Evolutionary conservation across 768 basidiomycete species (phyloP).

Genomic region (Rhizopogon sp.): DNA sequence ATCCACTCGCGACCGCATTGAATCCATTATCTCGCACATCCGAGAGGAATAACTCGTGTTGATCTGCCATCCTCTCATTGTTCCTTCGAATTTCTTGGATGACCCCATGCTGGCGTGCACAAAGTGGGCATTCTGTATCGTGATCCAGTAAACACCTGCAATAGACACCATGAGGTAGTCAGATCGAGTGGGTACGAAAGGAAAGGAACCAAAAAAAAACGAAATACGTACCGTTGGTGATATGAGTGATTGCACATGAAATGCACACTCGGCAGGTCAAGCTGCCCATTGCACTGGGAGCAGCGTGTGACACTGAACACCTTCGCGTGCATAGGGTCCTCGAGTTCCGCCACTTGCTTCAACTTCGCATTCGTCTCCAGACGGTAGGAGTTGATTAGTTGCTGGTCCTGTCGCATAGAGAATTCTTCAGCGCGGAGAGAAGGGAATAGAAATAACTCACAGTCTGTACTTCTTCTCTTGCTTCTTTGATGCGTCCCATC

Average conservation of each 20-base stretch:
- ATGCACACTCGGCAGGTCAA: conserved; percentile 91
- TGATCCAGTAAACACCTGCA: conserved; percentile 82
- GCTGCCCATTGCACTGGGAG: conserved; percentile 80
- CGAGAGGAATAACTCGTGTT: conserved; percentile 74
- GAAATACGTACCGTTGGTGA: conserved; percentile 71
- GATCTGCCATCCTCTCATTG: conserved; percentile 78
- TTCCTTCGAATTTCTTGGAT: conserved; percentile 86
- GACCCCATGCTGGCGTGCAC: conserved; percentile 81
- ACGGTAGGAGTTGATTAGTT: conserved; percentile 84
- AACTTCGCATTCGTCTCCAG: conserved; percentile 76
- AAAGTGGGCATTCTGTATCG: conserved; percentile 86
- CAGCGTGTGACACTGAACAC: conserved; percentile 96
- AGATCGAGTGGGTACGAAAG: not conserved
- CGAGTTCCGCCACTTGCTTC: conserved; percentile 76
- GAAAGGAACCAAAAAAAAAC: not conserved
- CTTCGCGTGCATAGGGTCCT: conserved; percentile 70
- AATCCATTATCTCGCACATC: conserved; percentile 74
- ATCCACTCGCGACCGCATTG: conserved; percentile 63
- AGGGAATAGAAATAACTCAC: conserved; percentile 39
- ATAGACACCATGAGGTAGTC: not conserved
- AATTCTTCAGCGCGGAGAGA: not conserved
- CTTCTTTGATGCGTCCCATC: conserved; percentile 68
- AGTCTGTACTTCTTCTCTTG: conserved; percentile 71
- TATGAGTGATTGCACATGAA: conserved; percentile 99
- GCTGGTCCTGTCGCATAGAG: conserved; percentile 59